These are phyloP conservation scores for Aspergillus pseudoglaucus DNA, from an alignment of 2,329 filamentous ascomycete species.

Conservation along the genomic window DNA sequence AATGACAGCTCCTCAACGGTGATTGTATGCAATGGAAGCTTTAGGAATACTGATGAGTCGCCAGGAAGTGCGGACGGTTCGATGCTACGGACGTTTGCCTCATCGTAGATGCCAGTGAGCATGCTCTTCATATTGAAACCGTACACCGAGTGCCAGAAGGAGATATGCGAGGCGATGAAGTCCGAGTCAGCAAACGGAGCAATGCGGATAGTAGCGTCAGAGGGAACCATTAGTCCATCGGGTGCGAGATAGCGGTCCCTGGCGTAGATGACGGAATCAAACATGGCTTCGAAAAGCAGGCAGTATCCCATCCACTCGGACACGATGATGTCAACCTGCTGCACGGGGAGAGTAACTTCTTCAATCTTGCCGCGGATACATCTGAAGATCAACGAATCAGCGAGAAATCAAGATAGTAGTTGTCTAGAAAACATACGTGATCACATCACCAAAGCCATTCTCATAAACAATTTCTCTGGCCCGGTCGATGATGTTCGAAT, in stretches of 20 bases:
- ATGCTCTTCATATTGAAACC: constrained; percentile 92
- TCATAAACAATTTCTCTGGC: constrained; percentile 77
- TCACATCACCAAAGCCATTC: constrained; percentile 66
- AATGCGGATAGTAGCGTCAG: constrained; percentile 73
- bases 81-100: constrained; percentile 71
- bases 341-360: constrained; percentile 70
- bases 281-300: constrained; percentile 90
- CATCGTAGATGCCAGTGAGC: constrained; percentile 73
- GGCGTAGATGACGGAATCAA: constrained; percentile 83
- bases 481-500: constrained; percentile 81
- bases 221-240: constrained; percentile 77
- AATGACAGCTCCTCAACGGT: constrained; percentile 70
- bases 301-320: constrained; percentile 98
- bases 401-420: background rate
- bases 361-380: constrained; percentile 82
- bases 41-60: constrained; percentile 59
- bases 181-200: constrained; percentile 73
- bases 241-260: constrained; percentile 77
- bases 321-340: constrained; percentile 86
- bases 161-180: constrained; percentile 68
- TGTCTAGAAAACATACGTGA: constrained; percentile 48
- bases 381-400: constrained; percentile 20
- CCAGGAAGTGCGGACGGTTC: constrained; percentile 49
- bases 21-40: constrained; percentile 69
- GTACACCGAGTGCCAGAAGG: constrained; percentile 89